These are phyloP conservation scores for Pseudogymnoascus sp. DNA, from an alignment of 2,329 filamentous ascomycete genomes.

Conservation along the genomic window DNA sequence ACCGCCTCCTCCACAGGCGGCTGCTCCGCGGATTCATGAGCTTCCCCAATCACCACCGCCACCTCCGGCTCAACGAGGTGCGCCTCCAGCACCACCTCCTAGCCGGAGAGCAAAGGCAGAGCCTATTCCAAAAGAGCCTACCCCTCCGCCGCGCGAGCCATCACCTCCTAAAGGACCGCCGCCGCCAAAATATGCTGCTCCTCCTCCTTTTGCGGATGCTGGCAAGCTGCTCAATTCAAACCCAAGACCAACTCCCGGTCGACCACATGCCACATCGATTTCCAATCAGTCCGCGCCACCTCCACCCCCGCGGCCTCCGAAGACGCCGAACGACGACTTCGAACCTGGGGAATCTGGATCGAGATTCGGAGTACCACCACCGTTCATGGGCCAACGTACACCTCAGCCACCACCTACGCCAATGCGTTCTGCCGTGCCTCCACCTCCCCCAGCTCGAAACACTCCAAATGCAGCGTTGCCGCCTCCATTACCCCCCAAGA, in stretches of 20 bases:
- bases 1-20: slow-evolving; percentile 44
- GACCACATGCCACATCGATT: slow-evolving; percentile 43
- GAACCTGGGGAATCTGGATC: slow-evolving; percentile 38
- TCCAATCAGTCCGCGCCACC: slow-evolving; percentile 50
- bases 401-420: slow-evolving; percentile 69
- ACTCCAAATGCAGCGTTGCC: slow-evolving; percentile 31
- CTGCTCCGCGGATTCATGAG: slow-evolving; percentile 29
- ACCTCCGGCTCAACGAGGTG: slow-evolving; percentile 29
- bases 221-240: slow-evolving; percentile 63
- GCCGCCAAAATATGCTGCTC: slow-evolving; percentile 69
- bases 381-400: slow-evolving; percentile 61
- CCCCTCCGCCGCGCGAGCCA: slow-evolving; percentile 59
- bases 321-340: slow-evolving; percentile 64
- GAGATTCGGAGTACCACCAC: slow-evolving; percentile 71
- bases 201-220: slow-evolving; percentile 81
- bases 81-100: slow-evolving; percentile 47
- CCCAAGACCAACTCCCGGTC: slow-evolving; percentile 32
- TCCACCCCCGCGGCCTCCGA: slow-evolving; percentile 61
- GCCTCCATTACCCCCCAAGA: slow-evolving; percentile 38
- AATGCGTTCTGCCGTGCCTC: slow-evolving; percentile 62
- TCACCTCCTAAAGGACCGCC: slow-evolving; percentile 55
- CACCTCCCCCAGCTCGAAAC: slow-evolving; percentile 53
- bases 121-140: slow-evolving; percentile 36
- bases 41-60: slow-evolving; percentile 23
- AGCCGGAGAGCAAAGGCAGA: slow-evolving; percentile 53